Evolutionary conservation across 768 basidiomycete species (phyloP).

Genomic region (Nevesoporus exiguus): DNA sequence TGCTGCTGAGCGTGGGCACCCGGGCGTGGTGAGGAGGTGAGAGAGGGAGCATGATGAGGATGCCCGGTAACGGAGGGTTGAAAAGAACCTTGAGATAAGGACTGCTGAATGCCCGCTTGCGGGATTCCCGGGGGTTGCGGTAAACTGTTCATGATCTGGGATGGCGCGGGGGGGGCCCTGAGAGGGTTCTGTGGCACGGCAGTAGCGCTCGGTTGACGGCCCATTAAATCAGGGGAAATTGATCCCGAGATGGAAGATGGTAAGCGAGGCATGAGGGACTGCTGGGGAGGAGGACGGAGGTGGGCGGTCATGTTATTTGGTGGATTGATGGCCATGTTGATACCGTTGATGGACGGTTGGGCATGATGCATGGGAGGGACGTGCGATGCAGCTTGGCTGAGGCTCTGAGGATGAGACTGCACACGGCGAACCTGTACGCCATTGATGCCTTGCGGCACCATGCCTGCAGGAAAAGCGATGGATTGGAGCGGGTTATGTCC

Average conservation of each 20-base stretch:
- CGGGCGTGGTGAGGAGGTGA: constrained; percentile 32
- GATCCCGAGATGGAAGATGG: constrained; percentile 34
- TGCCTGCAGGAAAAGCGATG: constrained; percentile 41
- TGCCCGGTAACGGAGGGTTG: constrained; percentile 25
- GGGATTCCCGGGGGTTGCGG: constrained; percentile 34
- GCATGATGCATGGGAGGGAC: constrained; percentile 34
- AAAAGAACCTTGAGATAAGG: constrained; percentile 32
- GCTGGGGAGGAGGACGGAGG: constrained; percentile 36
- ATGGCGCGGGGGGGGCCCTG: constrained; percentile 42
- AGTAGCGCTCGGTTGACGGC: constrained; percentile 36
- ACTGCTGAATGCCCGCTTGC: constrained; percentile 27
- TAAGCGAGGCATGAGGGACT: constrained; percentile 31
- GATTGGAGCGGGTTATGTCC: constrained; percentile 38
- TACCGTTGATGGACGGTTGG: constrained; percentile 34
- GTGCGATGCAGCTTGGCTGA: constrained; percentile 39
- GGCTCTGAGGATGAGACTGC: constrained; percentile 52
- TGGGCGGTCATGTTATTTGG: constrained; percentile 41
- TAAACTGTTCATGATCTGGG: constrained; percentile 48
- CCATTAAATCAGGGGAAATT: constrained; percentile 45
- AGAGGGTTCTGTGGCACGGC: constrained; percentile 42
- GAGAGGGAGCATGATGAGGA: constrained; percentile 29
- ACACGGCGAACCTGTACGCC: constrained; percentile 46
- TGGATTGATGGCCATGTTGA: constrained; percentile 45
- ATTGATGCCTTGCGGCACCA: constrained; percentile 40
- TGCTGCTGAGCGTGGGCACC: constrained; percentile 29